These are phyloP conservation scores for Pseudozyma pruni DNA, from an alignment of 1,284 basidiomycete genomes.

Conservation along the genomic window DNA sequence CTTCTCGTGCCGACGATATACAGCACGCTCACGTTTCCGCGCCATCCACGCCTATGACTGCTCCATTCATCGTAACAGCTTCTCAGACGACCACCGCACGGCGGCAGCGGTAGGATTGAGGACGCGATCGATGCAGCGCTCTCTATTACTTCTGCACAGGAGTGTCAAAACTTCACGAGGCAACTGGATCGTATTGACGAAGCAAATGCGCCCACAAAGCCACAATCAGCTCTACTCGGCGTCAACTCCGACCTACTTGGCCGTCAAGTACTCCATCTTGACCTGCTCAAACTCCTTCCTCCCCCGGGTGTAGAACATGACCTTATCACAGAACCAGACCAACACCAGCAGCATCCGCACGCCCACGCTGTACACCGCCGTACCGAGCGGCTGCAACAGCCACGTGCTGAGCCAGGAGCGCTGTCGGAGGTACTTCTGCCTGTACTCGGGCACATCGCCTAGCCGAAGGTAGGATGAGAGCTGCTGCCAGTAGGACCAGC, in stretches of 20 bases:
- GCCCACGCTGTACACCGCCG: neutral
- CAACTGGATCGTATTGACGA: no score
- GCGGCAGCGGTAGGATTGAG: no score
- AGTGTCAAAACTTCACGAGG: no score
- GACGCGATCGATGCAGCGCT: no score
- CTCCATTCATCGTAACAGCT: no score
- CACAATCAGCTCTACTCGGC: no score
- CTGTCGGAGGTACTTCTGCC: conserved; percentile 2
- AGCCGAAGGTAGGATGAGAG: conserved; percentile 17
- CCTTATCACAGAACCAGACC: conserved; percentile 19
- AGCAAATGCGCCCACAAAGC: no score
- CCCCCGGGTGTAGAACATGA: conserved; percentile 18
- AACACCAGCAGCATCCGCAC: conserved; percentile 9
- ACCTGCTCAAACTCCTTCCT: conserved; percentile 15
- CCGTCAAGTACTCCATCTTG: conserved; percentile 8
- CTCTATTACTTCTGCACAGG: no score
- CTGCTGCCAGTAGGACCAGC: conserved; percentile 23
- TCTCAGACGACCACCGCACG: no score
- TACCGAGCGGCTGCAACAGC: conserved; percentile 1
- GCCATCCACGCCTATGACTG: no score
- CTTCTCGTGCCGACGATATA: neutral
- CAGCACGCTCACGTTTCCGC: conserved; percentile 21
- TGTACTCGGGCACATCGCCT: conserved; percentile 34
- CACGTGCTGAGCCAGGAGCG: neutral
- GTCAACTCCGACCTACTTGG: neutral